These are phyloP conservation scores for Microsporum ferrugineum DNA, from an alignment of 2,329 filamentous ascomycete species.

Conservation along the genomic window DNA sequence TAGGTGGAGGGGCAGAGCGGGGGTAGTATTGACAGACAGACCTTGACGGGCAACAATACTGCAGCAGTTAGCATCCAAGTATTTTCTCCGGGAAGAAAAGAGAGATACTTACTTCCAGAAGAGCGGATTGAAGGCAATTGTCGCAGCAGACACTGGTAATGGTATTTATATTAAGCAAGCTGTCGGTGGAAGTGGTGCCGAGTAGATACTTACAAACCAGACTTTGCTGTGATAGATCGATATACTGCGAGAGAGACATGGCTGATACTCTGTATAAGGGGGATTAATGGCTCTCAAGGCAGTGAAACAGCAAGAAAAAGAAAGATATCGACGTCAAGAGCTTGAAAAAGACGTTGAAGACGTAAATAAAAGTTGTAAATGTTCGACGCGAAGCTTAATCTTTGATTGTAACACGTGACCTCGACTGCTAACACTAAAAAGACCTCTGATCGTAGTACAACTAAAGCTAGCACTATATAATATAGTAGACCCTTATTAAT, in stretches of 20 bases:
- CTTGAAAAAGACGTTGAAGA: too few relatives aligned
- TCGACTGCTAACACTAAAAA: too few relatives aligned
- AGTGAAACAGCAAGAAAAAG: too few relatives aligned
- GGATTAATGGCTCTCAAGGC: background rate
- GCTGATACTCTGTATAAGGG: background rate
- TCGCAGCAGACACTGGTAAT: slow-evolving; percentile 58
- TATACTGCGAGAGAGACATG: slow-evolving; percentile 25
- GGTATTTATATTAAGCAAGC: background rate
- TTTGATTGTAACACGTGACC: too few relatives aligned
- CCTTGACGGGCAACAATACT: slow-evolving; percentile 77
- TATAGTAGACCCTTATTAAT: too few relatives aligned
- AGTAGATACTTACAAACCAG: slow-evolving; percentile 43
- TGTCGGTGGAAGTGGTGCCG: background rate
- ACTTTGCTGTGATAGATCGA: slow-evolving; percentile 57
- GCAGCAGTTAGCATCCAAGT: slow-evolving; percentile 8
- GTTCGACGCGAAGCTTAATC: too few relatives aligned
- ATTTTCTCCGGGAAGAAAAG: background rate
- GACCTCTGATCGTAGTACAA: too few relatives aligned
- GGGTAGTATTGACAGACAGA: slow-evolving; percentile 26
- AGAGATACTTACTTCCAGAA: slow-evolving; percentile 83
- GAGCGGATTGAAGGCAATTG: slow-evolving; percentile 92
- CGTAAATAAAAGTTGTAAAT: too few relatives aligned
- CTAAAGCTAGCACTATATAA: too few relatives aligned
- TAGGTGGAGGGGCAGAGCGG: slow-evolving; percentile 2
- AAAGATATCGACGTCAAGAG: too few relatives aligned